Percentiles rank a stretch among this genome's conserved stretches.
Evolutionary conservation across 768 basidiomycete genomes (phyloP).

Genomic region (Mycena vitilis): DNA sequence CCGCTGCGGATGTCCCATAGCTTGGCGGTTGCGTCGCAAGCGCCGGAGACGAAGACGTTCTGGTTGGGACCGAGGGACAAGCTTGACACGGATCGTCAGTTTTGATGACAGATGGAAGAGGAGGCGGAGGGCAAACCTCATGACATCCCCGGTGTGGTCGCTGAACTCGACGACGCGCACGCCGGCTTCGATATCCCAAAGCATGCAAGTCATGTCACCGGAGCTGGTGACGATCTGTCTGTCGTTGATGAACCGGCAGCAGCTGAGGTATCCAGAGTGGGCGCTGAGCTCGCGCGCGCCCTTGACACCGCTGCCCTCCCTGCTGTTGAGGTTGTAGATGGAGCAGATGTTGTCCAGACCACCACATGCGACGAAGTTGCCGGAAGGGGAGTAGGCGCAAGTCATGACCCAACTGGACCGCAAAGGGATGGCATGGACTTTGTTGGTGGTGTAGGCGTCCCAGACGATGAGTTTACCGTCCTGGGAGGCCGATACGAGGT

Average conservation of each 20-base stretch:
- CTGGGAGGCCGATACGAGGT: slow-evolving; percentile 99
- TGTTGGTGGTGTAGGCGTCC: slow-evolving; percentile 99
- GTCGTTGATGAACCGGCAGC: slow-evolving; percentile 99
- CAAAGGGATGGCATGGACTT: slow-evolving; percentile 98
- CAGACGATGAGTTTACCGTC: slow-evolving; percentile 99
- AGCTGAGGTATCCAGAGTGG: slow-evolving; percentile 97
- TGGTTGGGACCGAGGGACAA: slow-evolving; percentile 94
- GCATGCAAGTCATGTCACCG: slow-evolving; percentile 99
- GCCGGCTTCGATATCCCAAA: slow-evolving; percentile 99
- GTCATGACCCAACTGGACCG: slow-evolving; percentile 99
- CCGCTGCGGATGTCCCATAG: slow-evolving; percentile 99
- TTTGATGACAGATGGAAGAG: slow-evolving; percentile 28
- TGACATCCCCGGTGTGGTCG: slow-evolving; percentile 99
- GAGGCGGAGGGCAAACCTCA: slow-evolving; percentile 76
- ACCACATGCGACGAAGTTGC: slow-evolving; percentile 98
- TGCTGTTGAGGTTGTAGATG: slow-evolving; percentile 93
- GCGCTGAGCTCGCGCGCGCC: slow-evolving; percentile 96
- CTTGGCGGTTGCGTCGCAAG: slow-evolving; percentile 98
- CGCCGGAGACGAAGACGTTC: slow-evolving; percentile 97
- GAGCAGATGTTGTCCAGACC: slow-evolving; percentile 99
- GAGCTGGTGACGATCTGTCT: slow-evolving; percentile 98
- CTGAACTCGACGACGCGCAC: slow-evolving; percentile 98
- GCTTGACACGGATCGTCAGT: slow-evolving; percentile 55
- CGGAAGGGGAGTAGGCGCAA: slow-evolving; percentile 97
- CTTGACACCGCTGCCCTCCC: slow-evolving; percentile 81